A percentile compares a stretch with the other conserved stretches of the same genome.
phyloP scores from a whole-genome alignment of 257 asterid genomes.

The Lavandula angustifolia region DNA sequence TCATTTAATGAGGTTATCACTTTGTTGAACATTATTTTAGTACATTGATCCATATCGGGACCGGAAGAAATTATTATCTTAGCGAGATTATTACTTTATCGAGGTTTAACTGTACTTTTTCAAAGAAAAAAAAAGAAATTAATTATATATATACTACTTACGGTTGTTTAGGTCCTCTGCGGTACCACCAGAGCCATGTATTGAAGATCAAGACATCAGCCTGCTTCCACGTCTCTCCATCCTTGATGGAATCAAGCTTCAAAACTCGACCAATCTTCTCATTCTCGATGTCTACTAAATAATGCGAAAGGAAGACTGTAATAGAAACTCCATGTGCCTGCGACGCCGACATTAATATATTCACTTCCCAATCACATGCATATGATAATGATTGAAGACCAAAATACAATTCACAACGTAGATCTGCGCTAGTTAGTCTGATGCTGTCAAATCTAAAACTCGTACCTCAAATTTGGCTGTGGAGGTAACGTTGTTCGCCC shows the following conservation, averaged over 20 bases:
- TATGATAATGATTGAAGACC: neutral
- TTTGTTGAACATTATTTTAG: too few species aligned
- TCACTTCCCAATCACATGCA: neutral
- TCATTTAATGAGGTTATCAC: too few species aligned
- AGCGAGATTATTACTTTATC: too few species aligned
- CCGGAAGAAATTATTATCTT: too few species aligned
- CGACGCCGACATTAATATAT: neutral
- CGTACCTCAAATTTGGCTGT: constrained; percentile 49
- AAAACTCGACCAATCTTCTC: constrained; percentile 45
- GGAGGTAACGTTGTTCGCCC: constrained; percentile 12
- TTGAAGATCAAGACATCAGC: constrained; percentile 61
- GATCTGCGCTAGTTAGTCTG: too few species aligned
- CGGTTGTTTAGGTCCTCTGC: constrained; percentile 58
- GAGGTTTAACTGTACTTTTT: too few species aligned
- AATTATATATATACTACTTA: constrained; percentile 23
- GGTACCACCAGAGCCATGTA: constrained; percentile 80
- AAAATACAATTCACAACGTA: too few species aligned
- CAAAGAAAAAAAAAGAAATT: too few species aligned
- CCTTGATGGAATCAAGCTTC: constrained; percentile 49
- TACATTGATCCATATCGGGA: too few species aligned
- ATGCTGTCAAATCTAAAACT: too few species aligned
- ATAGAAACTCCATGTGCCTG: constrained; percentile 54
- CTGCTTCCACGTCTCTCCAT: constrained; percentile 52
- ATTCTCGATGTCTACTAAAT: constrained; percentile 50
- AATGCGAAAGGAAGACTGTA: constrained; percentile 39